phyloP scores from a whole-genome alignment of 169 alveolate genomes.

The Plasmodium knowlesi region DNA sequence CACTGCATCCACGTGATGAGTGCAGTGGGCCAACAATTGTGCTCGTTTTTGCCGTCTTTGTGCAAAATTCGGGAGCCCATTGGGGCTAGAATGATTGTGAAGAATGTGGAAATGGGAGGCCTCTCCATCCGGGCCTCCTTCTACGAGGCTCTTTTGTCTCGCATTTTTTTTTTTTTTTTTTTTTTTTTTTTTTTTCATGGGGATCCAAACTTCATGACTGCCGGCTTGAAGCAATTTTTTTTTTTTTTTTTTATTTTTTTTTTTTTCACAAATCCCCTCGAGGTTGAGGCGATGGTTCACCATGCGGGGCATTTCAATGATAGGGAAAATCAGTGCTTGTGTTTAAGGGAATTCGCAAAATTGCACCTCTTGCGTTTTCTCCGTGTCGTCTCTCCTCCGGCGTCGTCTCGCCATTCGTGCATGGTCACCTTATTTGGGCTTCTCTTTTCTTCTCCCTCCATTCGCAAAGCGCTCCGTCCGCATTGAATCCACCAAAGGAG shows the following conservation, averaged over 20 bases:
- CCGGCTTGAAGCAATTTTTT: neutral
- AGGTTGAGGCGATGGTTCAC: neutral
- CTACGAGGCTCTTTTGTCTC: neutral
- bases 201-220: neutral
- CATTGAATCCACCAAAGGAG: neutral
- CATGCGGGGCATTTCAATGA: neutral
- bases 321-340: neutral
- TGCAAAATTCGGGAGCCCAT: neutral
- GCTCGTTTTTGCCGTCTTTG: neutral
- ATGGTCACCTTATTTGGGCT: neutral
- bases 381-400: neutral
- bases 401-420: neutral
- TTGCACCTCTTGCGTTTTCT: neutral
- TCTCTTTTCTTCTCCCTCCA: neutral
- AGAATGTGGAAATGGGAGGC: neutral
- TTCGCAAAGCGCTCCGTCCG: neutral
- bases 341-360: neutral
- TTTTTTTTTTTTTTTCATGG: neutral
- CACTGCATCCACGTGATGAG: neutral
- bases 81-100: neutral
- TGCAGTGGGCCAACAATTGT: neutral
- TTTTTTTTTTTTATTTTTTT: no score
- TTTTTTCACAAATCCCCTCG: neutral
- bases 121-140: neutral
- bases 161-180: neutral